These are phyloP conservation scores for Ceratobasidium sp. DNA, from an alignment of 1,284 basidiomycete genomes.

Conservation along the genomic window DNA sequence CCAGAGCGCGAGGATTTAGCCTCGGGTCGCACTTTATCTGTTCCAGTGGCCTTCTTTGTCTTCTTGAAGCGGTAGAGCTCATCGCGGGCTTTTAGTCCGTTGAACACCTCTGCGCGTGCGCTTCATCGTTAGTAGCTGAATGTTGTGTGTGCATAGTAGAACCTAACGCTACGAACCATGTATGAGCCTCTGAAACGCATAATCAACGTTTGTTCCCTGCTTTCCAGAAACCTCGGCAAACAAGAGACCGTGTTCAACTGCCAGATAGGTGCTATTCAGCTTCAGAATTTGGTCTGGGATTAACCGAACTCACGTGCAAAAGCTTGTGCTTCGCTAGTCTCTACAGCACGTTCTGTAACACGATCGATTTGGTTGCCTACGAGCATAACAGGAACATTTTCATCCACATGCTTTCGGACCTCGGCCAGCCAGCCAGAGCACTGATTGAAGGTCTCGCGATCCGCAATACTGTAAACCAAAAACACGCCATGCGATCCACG, in stretches of 20 bases:
- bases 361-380: conserved; percentile 33
- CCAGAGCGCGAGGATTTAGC: conserved; percentile 9
- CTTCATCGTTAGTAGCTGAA: neutral
- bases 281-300: neutral
- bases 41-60: conserved; percentile 15
- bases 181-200: conserved; percentile 28
- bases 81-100: conserved; percentile 19
- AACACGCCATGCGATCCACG: conserved; percentile 30
- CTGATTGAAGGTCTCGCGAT: conserved; percentile 21
- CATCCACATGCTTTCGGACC: conserved; percentile 20
- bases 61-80: conserved; percentile 26
- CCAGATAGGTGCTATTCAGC: neutral
- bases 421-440: conserved; percentile 29
- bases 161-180: conserved; percentile 10
- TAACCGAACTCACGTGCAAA: conserved; percentile 31
- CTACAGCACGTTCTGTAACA: conserved; percentile 6
- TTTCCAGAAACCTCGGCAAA: conserved; percentile 29
- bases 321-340: conserved; percentile 15
- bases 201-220: conserved; percentile 16
- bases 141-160: no score
- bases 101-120: conserved; percentile 31
- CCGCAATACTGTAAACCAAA: conserved; percentile 30
- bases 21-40: neutral
- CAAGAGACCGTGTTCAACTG: conserved; percentile 20
- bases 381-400: conserved; percentile 25